These are phyloP conservation scores for Senecio squalidus DNA, from an alignment of 140 eudicot species.

Conservation along the genomic window DNA sequence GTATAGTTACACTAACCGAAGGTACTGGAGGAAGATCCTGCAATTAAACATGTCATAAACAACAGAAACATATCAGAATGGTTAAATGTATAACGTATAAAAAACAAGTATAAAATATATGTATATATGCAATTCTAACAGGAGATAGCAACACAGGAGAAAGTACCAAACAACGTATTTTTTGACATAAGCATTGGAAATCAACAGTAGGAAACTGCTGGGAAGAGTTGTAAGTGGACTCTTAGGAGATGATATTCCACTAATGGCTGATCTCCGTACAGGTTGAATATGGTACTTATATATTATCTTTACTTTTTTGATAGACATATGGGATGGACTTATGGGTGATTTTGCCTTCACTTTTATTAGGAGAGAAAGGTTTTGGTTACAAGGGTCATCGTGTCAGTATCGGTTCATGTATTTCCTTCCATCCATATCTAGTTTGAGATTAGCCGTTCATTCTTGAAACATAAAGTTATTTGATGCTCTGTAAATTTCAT, in stretches of 20 bases:
- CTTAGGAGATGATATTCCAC: conserved; percentile 87
- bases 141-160: no score
- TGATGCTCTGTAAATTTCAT: no score
- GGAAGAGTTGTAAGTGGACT: conserved; percentile 83
- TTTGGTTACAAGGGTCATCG: background rate
- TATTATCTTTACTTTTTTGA: no score
- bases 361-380: background rate
- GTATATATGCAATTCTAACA: no score
- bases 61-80: background rate
- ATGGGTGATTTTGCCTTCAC: no score
- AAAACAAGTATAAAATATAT: no score
- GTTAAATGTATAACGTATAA: background rate
- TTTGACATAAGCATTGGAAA: conserved; percentile 75
- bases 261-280: conserved; percentile 76
- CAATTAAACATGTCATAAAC: no score
- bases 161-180: conserved; percentile 57
- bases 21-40: conserved; percentile 92
- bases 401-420: background rate
- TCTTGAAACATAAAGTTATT: no score
- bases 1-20: conserved; percentile 58
- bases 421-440: no score
- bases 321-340: no score
- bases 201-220: conserved; percentile 64
- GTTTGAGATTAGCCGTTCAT: no score
- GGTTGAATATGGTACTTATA: conserved; percentile 35